Base-by-base conservation (phyloP, 148 eudicot species). In the Vaccinium darrowii region DNA sequence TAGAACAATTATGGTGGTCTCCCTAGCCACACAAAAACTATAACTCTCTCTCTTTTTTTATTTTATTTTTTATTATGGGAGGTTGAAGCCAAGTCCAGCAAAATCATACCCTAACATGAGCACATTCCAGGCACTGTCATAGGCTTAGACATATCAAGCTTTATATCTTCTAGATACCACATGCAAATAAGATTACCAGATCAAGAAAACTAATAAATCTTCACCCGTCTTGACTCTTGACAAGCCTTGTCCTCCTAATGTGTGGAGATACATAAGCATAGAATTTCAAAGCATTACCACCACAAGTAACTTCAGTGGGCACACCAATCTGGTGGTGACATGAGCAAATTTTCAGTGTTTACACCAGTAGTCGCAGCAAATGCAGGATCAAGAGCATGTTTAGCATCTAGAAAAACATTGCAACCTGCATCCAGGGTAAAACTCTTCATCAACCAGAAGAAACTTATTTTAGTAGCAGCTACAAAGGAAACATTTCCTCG, bases 171-270 rank as follows among this genome's bases (percentile, higher is more conserved):
- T 16, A 25, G 16, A 30, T 16, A 1, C 69, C 36, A 80, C 82
- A 81, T 18, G 69, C 76, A 82, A 81, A 47, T 50, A 80, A 3
- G 36, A 33, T 57, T 21, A 62, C 63, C 54, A 76, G 67, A 65
- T 62, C 43, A 82, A 80, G 67, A 63, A 74, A 74, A 83, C 25
- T 60, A 63, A 21, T 92, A 97, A 98, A 98, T 94, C 98, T 25
- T 97, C 99, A 79, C 96, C 99, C 88, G 91, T 95, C 94, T 97
- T 97, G 86, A 97, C 88, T 95, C 94, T 97, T 97, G 86, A 97
- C 88, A 80, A 89, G 85, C 62, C 27, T 0, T 27, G 27, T 27
- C 27, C 27, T 27, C 92, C 85, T 93, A 63, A 97, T 91, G 85
- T 95, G 91, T 67, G 95, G 84, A 83, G 98, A 98, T 88, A 97